phyloP scores from a whole-genome alignment of 1,139 yeast species.

The Suhomyces coccinellae region DNA sequence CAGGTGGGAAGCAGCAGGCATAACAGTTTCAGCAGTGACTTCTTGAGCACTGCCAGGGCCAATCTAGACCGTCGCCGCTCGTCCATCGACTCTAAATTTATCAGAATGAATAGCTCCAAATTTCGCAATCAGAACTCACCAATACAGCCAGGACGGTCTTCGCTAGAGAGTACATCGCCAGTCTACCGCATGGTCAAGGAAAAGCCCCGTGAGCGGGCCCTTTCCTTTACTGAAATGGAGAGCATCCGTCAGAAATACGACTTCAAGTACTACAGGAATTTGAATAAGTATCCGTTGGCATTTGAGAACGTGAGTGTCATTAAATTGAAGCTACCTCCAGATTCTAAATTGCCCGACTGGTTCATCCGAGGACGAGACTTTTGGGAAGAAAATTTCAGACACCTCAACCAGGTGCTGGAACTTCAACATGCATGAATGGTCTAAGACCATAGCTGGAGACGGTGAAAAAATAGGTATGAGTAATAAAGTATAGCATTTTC shows the following conservation, averaged over 20 bases:
- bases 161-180: conserved; percentile 25
- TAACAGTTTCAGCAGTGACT: conserved; percentile 29
- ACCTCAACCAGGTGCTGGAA: conserved; percentile 6
- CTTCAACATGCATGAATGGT: neutral
- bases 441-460: neutral
- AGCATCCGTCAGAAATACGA: conserved; percentile 28
- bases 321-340: conserved; percentile 59
- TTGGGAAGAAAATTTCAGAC: conserved; percentile 48
- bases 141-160: conserved; percentile 19
- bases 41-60: conserved; percentile 22
- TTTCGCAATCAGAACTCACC: conserved; percentile 28
- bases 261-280: conserved; percentile 40
- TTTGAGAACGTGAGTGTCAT: conserved; percentile 42
- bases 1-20: conserved; percentile 20
- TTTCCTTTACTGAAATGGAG: conserved; percentile 23
- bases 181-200: conserved; percentile 9
- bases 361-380: conserved; percentile 57
- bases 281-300: conserved; percentile 29
- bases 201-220: conserved; percentile 3
- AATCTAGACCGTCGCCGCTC: conserved; percentile 35
- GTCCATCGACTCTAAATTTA: conserved; percentile 34
- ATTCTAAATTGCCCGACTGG: conserved; percentile 69
- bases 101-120: conserved; percentile 25
- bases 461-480: neutral
- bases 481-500: too few species aligned